Conservation (phyloP, 306 rosid species). For the Erythrophleum fordii region DNA sequence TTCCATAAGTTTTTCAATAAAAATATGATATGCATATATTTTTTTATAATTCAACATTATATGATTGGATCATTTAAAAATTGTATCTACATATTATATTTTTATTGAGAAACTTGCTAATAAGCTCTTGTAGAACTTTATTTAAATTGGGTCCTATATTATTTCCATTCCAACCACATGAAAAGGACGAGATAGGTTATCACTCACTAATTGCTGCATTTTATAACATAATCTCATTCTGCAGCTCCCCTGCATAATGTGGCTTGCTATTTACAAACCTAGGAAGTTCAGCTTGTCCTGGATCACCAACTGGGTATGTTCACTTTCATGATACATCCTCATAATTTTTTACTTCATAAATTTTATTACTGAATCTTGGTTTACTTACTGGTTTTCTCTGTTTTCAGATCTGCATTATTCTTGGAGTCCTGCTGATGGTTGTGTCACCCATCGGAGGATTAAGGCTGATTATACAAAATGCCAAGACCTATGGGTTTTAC, state of each 20-base stretch:
- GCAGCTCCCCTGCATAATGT: constrained; percentile 78
- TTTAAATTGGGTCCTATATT: neutral
- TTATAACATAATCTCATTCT: constrained; percentile 7
- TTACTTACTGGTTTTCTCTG: neutral
- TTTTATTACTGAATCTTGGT: neutral
- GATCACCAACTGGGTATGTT: constrained; percentile 74
- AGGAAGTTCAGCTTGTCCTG: constrained; percentile 61
- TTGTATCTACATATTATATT: no score
- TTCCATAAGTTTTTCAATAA: neutral
- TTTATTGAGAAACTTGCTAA: no score
- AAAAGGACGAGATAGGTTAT: neutral
- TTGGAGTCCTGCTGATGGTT: constrained; percentile 66
- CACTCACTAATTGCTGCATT: neutral
- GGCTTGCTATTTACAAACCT: constrained; percentile 73
- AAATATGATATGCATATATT: neutral
- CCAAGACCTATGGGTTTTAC: constrained; percentile 63
- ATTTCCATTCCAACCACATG: neutral
- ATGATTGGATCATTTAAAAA: neutral
- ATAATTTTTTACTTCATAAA: neutral
- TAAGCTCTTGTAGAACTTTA: neutral
- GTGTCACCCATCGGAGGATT: constrained; percentile 75
- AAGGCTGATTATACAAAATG: constrained; percentile 57
- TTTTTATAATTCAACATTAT: neutral
- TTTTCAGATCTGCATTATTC: constrained; percentile 66
- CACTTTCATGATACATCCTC: neutral